A percentile compares a stretch with the other conserved stretches of the same genome.
Evolutionary conservation across 2,329 filamentous ascomycete genomes (phyloP).

Genomic region (Pezicula radicicola): DNA sequence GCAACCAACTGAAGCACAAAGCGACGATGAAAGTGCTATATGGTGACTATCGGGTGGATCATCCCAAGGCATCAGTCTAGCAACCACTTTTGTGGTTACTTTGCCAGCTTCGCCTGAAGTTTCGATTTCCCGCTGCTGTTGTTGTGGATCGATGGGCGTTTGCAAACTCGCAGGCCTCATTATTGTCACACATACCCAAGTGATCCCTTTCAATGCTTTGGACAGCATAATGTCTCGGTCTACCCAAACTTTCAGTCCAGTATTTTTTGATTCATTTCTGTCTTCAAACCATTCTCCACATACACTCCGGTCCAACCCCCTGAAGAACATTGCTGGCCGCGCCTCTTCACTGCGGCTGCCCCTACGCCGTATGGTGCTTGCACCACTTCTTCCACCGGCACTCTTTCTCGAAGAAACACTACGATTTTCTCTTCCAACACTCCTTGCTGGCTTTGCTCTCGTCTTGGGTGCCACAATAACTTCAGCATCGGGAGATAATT

Average conservation of each 20-base stretch:
- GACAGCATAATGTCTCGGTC: slow-evolving; percentile 73
- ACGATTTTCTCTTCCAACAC: slow-evolving; percentile 63
- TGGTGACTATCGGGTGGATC: slow-evolving; percentile 82
- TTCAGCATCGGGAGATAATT: slow-evolving; percentile 90
- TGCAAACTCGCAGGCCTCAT: slow-evolving; percentile 78
- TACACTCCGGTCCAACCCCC: slow-evolving; percentile 70
- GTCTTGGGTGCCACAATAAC: slow-evolving; percentile 96
- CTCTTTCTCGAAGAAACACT: slow-evolving; percentile 81
- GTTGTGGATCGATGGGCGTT: slow-evolving; percentile 64
- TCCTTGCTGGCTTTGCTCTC: slow-evolving; percentile 65
- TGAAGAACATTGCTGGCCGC: slow-evolving; percentile 69
- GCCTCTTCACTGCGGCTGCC: slow-evolving; percentile 62
- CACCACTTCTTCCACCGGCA: slow-evolving; percentile 67
- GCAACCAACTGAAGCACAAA: slow-evolving; percentile 73
- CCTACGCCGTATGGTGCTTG: slow-evolving; percentile 65
- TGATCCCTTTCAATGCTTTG: slow-evolving; percentile 71
- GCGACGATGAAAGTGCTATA: slow-evolving; percentile 70
- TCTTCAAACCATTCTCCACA: slow-evolving; percentile 73
- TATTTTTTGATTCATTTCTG: slow-evolving; percentile 50
- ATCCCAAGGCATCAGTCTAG: slow-evolving; percentile 74
- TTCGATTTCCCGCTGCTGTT: slow-evolving; percentile 66
- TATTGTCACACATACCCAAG: slow-evolving; percentile 81
- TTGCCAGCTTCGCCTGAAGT: slow-evolving; percentile 54
- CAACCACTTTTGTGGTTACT: slow-evolving; percentile 67
- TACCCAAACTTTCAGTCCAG: slow-evolving; percentile 75